Evolutionary conservation across 371 early-diverging fungal genomes (phyloP), one percentile per base, ranked within the genome.

Genomic region (Mucor saturninus): DNA sequence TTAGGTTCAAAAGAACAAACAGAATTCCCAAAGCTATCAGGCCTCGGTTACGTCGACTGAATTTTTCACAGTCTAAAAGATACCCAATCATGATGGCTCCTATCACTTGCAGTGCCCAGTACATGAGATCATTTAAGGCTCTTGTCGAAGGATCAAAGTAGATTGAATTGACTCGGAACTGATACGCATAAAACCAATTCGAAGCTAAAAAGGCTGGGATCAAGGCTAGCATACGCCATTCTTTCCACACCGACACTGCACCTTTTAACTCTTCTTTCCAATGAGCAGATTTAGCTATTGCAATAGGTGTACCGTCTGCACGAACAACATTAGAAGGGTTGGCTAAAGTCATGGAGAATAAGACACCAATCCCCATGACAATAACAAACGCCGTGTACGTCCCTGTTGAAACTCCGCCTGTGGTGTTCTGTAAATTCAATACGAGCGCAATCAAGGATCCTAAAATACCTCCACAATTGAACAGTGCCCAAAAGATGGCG

Each of bases 111-210:
- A 88, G 72, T 38, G 72, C 74, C 91, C 91, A 91, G 71, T 91
- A 91, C 59, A 86, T 76, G 26, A 83, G 74, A 53, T 86, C 85
- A 71, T 91, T 91, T 64, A 91, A 78, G 1, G 77, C 77, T 48
- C 90, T 79, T 6, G 89, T 83, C 28, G 86, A 82, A 39, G 79
- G 61, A 48, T 80, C 77, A 64, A 91, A 91, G 61, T 82, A 82
- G 45, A 76, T 56, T 7, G 74, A 78, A 31, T 78, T 78, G 10
- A 78, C 50, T 49, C 71, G 65, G 43, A 78, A 78, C 45, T 91
- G 91, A 71, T 91, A 91, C 14, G 88, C 77, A 73, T 91, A 91
- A 76, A 89, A 83, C 83, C 88, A 91, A 66, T 92, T 92, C 64
- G 90, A 88, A 26, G 89, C 76, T 56, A 91, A 77, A 72, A 88